These are phyloP conservation scores for Leishmania aethiopica DNA, from an alignment of 208 protist species.

Conservation along the genomic window DNA sequence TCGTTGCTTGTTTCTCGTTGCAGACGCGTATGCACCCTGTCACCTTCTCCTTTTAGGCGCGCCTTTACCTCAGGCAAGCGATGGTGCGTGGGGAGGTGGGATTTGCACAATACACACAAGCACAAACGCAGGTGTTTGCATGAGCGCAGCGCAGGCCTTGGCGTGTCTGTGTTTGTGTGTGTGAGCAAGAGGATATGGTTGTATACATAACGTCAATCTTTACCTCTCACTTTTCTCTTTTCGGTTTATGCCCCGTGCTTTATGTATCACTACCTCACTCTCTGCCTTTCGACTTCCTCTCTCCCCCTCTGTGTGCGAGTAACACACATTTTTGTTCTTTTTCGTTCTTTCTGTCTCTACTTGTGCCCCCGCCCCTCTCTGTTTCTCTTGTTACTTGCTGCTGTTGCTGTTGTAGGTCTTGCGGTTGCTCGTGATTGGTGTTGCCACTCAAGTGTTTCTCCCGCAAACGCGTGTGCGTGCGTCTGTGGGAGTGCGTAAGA, in stretches of 20 bases:
- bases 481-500: background rate
- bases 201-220: background rate
- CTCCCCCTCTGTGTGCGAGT: background rate
- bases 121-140: background rate
- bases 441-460: background rate
- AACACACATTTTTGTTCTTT: background rate
- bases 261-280: background rate
- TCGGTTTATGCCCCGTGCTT: background rate
- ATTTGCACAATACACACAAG: background rate
- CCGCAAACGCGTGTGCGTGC: background rate
- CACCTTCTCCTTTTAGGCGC: background rate
- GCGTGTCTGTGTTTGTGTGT: background rate
- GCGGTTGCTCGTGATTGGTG: background rate
- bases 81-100: background rate
- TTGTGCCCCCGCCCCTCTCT: background rate
- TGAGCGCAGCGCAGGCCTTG: background rate
- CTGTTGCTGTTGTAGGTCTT: background rate
- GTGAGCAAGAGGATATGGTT: background rate
- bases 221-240: background rate
- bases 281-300: background rate
- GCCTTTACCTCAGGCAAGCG: background rate
- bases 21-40: background rate
- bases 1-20: background rate
- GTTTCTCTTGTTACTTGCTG: background rate
- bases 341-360: background rate